These are phyloP conservation scores for Boletus subcaerulescens DNA, from an alignment of 768 basidiomycete species.

Conservation along the genomic window DNA sequence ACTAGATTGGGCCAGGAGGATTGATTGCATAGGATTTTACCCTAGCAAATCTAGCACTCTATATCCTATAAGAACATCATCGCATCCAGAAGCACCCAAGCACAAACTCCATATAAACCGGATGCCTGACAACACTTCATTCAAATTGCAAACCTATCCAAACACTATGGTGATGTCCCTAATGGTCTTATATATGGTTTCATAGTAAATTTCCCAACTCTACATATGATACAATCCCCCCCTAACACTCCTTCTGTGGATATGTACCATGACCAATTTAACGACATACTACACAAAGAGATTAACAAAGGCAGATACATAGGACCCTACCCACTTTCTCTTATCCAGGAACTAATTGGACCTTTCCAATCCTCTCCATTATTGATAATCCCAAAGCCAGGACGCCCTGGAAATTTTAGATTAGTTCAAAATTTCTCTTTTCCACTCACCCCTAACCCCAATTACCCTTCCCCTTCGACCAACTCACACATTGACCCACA, in stretches of 20 bases:
- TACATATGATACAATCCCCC: too few relatives aligned
- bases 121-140: neutral
- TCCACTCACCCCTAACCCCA: fast-evolving
- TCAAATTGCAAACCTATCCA: neutral
- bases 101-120: neutral
- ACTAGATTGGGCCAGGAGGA: too few relatives aligned
- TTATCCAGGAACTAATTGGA: neutral
- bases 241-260: too few relatives aligned
- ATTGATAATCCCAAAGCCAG: neutral
- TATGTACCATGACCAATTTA: neutral
- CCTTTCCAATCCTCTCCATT: conserved; percentile 1
- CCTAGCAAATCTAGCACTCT: too few relatives aligned
- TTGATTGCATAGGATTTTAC: too few relatives aligned
- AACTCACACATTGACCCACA: neutral
- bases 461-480: fast-evolving
- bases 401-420: neutral
- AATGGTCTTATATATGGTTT: neutral
- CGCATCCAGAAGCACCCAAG: neutral
- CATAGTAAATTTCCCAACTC: neutral
- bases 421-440: neutral
- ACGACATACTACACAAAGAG: neutral
- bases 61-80: too few relatives aligned
- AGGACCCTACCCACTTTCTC: neutral
- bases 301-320: neutral
- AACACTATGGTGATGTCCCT: neutral